Conservation (phyloP, 2,329 filamentous ascomycete genomes). For the Sarocladiaceae sp. region DNA sequence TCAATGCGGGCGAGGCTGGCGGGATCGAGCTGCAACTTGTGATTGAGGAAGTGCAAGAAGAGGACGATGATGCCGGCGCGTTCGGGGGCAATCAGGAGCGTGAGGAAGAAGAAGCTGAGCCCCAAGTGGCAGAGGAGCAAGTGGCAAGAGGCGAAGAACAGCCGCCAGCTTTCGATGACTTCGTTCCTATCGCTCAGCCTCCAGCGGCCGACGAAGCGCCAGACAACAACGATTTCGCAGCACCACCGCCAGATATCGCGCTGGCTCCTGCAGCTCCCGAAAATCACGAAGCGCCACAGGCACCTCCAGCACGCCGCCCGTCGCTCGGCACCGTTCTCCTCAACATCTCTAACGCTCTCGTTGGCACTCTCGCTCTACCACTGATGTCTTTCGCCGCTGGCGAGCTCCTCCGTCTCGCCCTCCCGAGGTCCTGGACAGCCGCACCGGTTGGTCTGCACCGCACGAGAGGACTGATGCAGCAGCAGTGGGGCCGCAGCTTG, state of each 20-base stretch:
- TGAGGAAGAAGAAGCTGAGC: not conserved
- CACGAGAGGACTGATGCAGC: constrained; percentile 63
- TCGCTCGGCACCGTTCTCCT: constrained; percentile 31
- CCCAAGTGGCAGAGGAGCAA: too few species aligned
- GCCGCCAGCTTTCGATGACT: too few species aligned
- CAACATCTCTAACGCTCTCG: constrained; percentile 41
- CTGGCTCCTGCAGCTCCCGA: constrained; percentile 1
- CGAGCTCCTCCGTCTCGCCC: constrained; percentile 59
- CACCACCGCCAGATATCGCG: too few species aligned
- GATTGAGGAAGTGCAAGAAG: constrained; percentile 23
- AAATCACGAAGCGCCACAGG: constrained; percentile 12
- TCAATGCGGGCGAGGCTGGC: constrained; percentile 3
- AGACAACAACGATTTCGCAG: constrained; percentile 9
- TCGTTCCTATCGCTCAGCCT: not conserved
- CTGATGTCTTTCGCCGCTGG: constrained; percentile 74
- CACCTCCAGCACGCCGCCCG: constrained; percentile 26
- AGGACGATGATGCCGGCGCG: constrained; percentile 16
- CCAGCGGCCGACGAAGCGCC: not conserved
- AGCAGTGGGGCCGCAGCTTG: constrained; percentile 82
- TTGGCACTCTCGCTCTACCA: constrained; percentile 66
- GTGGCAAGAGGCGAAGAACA: too few species aligned
- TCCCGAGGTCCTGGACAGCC: constrained; percentile 64
- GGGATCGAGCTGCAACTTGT: constrained; percentile 27
- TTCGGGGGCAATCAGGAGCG: not conserved
- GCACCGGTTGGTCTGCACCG: constrained; percentile 22